phyloP scores from a whole-genome alignment of 2,329 filamentous ascomycete genomes.

The Parascedosporium putredinis region DNA sequence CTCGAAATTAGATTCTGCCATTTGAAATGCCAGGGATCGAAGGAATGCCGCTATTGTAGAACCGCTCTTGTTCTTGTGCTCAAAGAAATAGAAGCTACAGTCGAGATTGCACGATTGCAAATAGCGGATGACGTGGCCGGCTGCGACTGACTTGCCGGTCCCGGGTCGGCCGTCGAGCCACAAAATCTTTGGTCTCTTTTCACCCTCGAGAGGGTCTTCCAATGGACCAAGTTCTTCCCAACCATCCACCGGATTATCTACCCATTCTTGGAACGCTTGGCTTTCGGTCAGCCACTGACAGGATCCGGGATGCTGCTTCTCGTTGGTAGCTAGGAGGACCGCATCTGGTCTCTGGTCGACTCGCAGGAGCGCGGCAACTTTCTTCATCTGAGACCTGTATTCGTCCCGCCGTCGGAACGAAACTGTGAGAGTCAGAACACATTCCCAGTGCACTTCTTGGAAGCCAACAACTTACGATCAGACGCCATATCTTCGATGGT shows the following conservation, averaged over 20 bases:
- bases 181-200: slow-evolving; percentile 8
- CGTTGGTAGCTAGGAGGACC: not conserved
- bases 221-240: not conserved
- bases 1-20: slow-evolving; percentile 14
- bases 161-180: slow-evolving; percentile 20
- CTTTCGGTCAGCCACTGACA: not conserved
- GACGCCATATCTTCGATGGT: slow-evolving; percentile 14
- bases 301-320: not conserved
- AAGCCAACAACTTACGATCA: not conserved
- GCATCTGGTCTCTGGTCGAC: not conserved
- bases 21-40: slow-evolving; percentile 15
- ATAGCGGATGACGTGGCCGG: too few species aligned
- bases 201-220: not conserved
- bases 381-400: not conserved
- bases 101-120: too few species aligned
- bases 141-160: too few species aligned
- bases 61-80: slow-evolving; percentile 13
- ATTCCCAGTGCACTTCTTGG: not conserved
- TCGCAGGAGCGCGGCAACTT: not conserved
- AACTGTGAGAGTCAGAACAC: not conserved
- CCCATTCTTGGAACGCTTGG: not conserved
- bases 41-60: slow-evolving; percentile 11
- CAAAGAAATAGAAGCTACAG: slow-evolving; percentile 19
- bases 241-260: not conserved
- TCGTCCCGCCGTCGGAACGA: not conserved